Conservation (phyloP, 2,329 filamentous ascomycete species). For the Elsinoe australis region DNA sequence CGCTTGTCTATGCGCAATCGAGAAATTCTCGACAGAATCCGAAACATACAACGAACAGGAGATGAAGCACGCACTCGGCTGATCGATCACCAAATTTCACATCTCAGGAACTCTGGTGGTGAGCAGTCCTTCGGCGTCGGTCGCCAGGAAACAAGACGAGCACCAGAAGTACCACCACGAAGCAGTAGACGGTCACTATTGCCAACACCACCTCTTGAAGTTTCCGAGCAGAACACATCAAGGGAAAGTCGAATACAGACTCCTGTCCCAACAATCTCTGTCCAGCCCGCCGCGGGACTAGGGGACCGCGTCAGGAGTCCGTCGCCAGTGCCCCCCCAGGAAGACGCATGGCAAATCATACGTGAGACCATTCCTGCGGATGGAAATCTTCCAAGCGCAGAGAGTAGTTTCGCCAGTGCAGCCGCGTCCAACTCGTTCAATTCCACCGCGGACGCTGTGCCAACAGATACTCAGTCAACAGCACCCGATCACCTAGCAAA, state of each 20-base stretch:
- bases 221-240: constrained; percentile 12
- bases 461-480: constrained; percentile 32
- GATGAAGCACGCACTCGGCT: too few relatives aligned
- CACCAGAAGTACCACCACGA: not conserved
- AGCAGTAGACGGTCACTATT: constrained; percentile 1
- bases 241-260: not conserved
- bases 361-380: constrained; percentile 74
- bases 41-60: not conserved
- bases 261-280: not conserved
- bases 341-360: constrained; percentile 69
- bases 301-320: constrained; percentile 78
- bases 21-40: not conserved
- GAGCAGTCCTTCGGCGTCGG: not conserved
- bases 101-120: too few relatives aligned
- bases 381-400: constrained; percentile 66
- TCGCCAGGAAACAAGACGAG: not conserved
- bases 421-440: constrained; percentile 45
- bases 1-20: not conserved
- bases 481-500: constrained; percentile 22
- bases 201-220: constrained; percentile 12
- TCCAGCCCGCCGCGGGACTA: constrained; percentile 46
- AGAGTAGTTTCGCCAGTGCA: constrained; percentile 72
- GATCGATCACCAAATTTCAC: too few relatives aligned
- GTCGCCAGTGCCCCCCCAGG: constrained; percentile 53
- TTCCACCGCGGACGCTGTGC: constrained; percentile 30